Evolutionary conservation across 345 rosid genomes (phyloP), one percentile per base, ranked within the genome.

Genomic region (Populus euphratica): DNA sequence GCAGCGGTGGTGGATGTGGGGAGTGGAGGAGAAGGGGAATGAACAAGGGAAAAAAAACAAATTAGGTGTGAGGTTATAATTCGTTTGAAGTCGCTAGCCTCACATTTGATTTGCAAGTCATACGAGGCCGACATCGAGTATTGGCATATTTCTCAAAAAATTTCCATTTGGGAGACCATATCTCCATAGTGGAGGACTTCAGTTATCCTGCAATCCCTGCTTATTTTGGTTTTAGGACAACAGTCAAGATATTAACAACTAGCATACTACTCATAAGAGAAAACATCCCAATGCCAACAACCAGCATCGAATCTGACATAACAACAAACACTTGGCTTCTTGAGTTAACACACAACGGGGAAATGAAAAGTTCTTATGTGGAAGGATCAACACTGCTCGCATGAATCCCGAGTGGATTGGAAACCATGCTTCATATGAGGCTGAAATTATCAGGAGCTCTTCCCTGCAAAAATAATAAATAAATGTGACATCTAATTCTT

Each of bases 401-500:
- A 39, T 16, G 31, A 59, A 36, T 38, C 39, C 38, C 25, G 38
- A 52, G 35, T 68, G 54, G 11, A 68, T 38, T 35, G 25, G 49
- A 68, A 56, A 54, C 61, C 71, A 47, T 5, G 65, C 69, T 33
- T 68, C 38, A 10, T 38, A 56, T 64, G 21, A n/a, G 31, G 20
- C 35, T 7, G 8, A 47, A 69, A 49, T 52, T 31, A 72, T 72
- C 71, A 27, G 65, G 76, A 66, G 21, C 31, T 13, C 39, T 52
- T 78, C 41, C 81, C 81, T 78, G 16, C 67, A 64, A 1, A 72
- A 50, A 54, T 18, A 10, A 61, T 17, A 20, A 52, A 50, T 16
- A 50, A 18, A 52, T 0, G 61, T 8, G 61, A 54, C 23, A 20
- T 54, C 61, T 21, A 54, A 54, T 18, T 6, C 8, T 20, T 21